Conservation (phyloP, 805 yeast genomes). For the Saccharomycopsis fibuligera region DNA sequence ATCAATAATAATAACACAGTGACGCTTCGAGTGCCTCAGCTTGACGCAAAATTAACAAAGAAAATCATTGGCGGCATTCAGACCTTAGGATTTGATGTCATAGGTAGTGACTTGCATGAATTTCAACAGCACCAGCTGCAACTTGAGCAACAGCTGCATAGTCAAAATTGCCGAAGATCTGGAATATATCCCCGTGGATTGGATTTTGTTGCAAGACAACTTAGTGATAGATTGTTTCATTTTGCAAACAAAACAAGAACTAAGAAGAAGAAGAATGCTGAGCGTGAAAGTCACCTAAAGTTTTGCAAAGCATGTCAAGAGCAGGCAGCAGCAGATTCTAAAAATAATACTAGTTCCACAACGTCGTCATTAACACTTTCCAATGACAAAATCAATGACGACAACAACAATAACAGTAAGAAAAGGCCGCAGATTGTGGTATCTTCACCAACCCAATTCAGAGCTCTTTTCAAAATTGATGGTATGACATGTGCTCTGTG, state of each 20-base stretch:
- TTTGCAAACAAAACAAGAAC: no score
- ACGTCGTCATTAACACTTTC: neutral
- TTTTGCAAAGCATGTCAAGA: neutral
- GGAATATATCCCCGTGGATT: no score
- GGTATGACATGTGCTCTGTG: slow-evolving; percentile 97
- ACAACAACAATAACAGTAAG: neutral
- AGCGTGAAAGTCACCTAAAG: neutral
- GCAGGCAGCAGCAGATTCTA: no score
- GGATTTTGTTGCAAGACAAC: neutral
- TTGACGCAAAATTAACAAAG: neutral
- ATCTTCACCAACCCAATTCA: slow-evolving; percentile 26
- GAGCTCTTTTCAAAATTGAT: slow-evolving; percentile 23
- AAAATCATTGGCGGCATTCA: neutral
- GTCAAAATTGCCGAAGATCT: no score
- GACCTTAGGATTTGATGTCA: neutral
- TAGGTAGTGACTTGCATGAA: no score
- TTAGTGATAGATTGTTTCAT: neutral
- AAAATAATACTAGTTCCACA: no score
- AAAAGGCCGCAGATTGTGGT: slow-evolving; percentile 22
- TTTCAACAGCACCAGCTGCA: no score
- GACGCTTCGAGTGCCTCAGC: neutral
- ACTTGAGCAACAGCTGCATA: no score
- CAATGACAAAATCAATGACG: neutral
- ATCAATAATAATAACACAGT: neutral
- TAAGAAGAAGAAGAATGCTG: neutral